Conservation (phyloP, 2,329 filamentous ascomycete species). For the Aspergillus sergii region DNA sequence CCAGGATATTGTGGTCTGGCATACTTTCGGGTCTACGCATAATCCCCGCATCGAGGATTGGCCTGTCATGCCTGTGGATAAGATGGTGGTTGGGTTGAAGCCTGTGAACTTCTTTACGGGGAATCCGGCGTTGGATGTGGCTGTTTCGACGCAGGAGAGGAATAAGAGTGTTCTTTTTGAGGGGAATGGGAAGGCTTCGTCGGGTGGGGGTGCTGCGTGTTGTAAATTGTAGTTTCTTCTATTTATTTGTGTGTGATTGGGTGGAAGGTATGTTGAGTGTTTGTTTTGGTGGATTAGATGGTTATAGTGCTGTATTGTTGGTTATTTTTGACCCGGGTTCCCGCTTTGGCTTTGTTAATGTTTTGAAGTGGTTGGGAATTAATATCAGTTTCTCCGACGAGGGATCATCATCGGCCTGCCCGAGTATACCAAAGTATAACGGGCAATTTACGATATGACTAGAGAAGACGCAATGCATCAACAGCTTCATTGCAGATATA, state of each 20-base stretch:
- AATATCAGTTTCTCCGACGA: not conserved
- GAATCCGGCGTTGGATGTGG: constrained; percentile 16
- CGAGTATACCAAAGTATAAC: not conserved
- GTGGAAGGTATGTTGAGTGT: not conserved
- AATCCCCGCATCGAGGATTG: constrained; percentile 45
- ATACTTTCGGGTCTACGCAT: constrained; percentile 44
- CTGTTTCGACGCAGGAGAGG: constrained; percentile 9
- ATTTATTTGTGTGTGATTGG: not conserved
- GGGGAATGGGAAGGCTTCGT: no score
- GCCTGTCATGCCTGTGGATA: constrained; percentile 41
- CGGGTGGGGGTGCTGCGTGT: not conserved
- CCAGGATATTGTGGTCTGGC: constrained; percentile 38
- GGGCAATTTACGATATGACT: not conserved
- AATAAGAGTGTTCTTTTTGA: constrained; percentile 12
- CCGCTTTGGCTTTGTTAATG: not conserved
- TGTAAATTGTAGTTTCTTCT: not conserved
- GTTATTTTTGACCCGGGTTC: not conserved
- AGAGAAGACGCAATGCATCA: not conserved
- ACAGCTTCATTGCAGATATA: not conserved
- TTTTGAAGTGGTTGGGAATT: not conserved
- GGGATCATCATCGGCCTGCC: not conserved
- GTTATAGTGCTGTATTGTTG: not conserved
- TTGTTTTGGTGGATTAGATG: not conserved
- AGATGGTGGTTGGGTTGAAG: constrained; percentile 17
- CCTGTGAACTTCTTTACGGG: constrained; percentile 16